Conservation (phyloP, 2,329 filamentous ascomycete genomes). For the Ambrosiella xylebori region DNA sequence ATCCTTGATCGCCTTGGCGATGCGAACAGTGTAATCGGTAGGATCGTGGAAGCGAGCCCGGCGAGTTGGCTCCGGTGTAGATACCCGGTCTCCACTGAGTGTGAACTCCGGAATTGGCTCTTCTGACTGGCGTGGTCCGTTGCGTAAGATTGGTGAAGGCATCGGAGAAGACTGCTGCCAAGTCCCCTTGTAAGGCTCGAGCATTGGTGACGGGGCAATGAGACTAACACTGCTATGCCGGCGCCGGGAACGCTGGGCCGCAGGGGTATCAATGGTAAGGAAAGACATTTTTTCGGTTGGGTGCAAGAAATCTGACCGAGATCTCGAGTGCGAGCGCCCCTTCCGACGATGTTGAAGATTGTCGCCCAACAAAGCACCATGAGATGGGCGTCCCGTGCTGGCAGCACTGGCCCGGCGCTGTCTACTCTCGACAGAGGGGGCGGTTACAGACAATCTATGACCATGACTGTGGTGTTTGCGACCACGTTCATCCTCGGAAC, state of each 20-base stretch:
- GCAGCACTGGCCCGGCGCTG: constrained; percentile 2
- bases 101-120: constrained; percentile 25
- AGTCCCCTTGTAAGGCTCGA: constrained; percentile 84
- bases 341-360: background rate
- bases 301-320: constrained; percentile 19
- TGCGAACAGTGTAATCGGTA: constrained; percentile 55
- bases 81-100: constrained; percentile 17
- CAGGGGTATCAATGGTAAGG: constrained; percentile 30
- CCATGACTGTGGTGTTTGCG: background rate
- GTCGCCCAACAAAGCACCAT: constrained; percentile 3
- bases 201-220: constrained; percentile 61
- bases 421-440: background rate
- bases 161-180: constrained; percentile 92
- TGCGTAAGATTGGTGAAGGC: constrained; percentile 51
- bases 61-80: constrained; percentile 20
- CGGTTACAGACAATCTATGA: background rate
- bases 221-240: constrained; percentile 18
- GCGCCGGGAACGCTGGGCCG: constrained; percentile 13
- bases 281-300: constrained; percentile 33
- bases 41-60: constrained; percentile 72
- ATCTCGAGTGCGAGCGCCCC: constrained; percentile 8
- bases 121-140: constrained; percentile 18
- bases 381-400: background rate
- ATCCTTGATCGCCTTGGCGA: constrained; percentile 58
- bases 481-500: constrained; percentile 7